Percentiles rank a stretch among this genome's conserved stretches.
Evolutionary conservation across 768 basidiomycete species (phyloP).

Genomic region (Tricholoma terreum): DNA sequence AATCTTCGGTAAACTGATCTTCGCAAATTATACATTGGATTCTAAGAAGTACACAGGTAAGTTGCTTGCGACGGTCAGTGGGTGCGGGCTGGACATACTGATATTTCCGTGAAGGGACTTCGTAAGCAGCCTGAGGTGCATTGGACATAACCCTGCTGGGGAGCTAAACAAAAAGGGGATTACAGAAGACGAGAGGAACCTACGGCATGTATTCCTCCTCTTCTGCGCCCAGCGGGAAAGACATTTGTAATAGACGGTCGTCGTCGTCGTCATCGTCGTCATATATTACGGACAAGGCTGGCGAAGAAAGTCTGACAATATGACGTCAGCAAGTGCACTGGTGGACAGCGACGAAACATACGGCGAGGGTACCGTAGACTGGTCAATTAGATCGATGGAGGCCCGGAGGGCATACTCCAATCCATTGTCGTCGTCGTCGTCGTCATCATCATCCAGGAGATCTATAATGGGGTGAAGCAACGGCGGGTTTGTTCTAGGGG

Average conservation of each 20-base stretch:
- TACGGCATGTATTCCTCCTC: background rate
- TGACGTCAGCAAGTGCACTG: background rate
- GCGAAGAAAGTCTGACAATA: background rate
- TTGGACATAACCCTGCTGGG: too few species aligned
- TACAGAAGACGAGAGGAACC: background rate
- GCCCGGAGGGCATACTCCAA: too few species aligned
- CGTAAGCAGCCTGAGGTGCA: too few species aligned
- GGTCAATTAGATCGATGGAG: background rate
- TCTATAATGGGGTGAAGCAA: background rate
- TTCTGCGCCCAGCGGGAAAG: background rate
- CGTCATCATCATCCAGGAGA: background rate
- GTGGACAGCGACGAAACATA: background rate
- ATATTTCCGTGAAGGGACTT: too few species aligned
- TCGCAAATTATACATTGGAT: conserved; percentile 32
- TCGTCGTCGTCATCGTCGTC: background rate
- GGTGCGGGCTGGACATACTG: background rate
- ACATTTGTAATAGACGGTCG: background rate
- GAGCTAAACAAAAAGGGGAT: too few species aligned
- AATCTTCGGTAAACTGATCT: conserved; percentile 24
- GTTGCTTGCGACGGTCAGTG: background rate
- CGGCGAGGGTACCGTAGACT: background rate
- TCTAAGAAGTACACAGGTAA: background rate
- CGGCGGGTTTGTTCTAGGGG: background rate
- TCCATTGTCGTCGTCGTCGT: background rate
- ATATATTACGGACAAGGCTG: background rate